These are phyloP conservation scores for Letharia lupina DNA, from an alignment of 495 filamentous ascomycete species.

Conservation along the genomic window DNA sequence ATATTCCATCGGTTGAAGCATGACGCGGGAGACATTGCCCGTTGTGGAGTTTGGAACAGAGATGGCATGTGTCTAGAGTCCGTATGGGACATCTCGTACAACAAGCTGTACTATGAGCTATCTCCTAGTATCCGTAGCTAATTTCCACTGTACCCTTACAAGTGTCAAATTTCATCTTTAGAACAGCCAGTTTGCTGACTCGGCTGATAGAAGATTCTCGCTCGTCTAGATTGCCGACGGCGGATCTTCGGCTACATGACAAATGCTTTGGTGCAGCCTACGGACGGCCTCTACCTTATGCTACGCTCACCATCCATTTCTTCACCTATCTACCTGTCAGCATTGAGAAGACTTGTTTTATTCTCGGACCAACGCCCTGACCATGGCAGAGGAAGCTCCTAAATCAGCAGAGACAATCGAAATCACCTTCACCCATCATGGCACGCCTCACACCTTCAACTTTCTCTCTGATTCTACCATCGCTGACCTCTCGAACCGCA, in stretches of 20 bases:
- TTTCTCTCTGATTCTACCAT: slow-evolving; percentile 43
- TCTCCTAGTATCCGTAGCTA: too few species aligned
- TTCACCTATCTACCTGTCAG: not conserved
- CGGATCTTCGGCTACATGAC: not conserved
- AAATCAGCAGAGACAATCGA: not conserved
- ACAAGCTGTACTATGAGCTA: too few species aligned
- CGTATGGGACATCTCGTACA: too few species aligned
- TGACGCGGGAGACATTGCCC: too few species aligned
- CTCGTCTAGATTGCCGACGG: too few species aligned
- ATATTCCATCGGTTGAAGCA: too few species aligned
- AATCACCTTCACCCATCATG: slow-evolving; percentile 52
- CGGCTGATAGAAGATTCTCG: too few species aligned
- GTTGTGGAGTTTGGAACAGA: too few species aligned
- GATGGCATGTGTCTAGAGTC: too few species aligned
- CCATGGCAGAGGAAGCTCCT: not conserved
- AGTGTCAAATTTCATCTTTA: too few species aligned
- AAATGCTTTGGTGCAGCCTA: not conserved
- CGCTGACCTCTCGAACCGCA: slow-evolving; percentile 52
- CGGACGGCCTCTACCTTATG: not conserved
- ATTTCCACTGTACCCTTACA: too few species aligned
- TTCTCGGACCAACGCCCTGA: not conserved
- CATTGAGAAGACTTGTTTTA: not conserved
- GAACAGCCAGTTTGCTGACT: too few species aligned
- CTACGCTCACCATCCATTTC: not conserved
- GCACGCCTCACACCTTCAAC: slow-evolving; percentile 36